Conservation (phyloP, 1,284 basidiomycete species). For the Xerocomus nothofagi region DNA sequence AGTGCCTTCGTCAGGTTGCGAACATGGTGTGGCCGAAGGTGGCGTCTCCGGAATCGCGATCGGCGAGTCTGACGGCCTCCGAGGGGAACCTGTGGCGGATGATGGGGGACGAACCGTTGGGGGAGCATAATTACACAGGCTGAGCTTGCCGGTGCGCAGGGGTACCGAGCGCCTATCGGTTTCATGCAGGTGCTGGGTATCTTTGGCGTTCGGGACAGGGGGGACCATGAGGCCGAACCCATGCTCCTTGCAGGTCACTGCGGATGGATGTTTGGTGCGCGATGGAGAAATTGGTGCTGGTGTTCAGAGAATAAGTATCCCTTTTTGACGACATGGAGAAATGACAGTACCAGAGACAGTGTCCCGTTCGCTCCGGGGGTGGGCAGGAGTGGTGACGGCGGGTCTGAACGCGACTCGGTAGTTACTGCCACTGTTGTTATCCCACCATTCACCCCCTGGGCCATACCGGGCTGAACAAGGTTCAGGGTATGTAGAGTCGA, state of each 20-base stretch:
- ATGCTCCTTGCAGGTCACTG: slow-evolving; percentile 17
- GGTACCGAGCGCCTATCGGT: not conserved
- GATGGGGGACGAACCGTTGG: slow-evolving; percentile 16
- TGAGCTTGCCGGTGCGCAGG: slow-evolving; percentile 22
- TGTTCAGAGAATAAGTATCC: slow-evolving; percentile 5
- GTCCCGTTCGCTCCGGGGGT: slow-evolving; percentile 12
- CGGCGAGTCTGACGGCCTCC: not conserved
- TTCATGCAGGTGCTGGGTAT: not conserved
- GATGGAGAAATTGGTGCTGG: slow-evolving; percentile 12
- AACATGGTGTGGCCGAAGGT: not conserved
- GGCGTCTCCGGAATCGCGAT: not conserved
- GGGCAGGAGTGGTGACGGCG: not conserved
- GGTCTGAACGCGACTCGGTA: slow-evolving; percentile 68
- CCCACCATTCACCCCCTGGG: slow-evolving; percentile 72
- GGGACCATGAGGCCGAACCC: slow-evolving; percentile 6
- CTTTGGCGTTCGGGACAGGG: not conserved
- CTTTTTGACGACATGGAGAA: not conserved
- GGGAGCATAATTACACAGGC: slow-evolving; percentile 27
- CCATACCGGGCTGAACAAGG: slow-evolving; percentile 46
- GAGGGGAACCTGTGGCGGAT: not conserved
- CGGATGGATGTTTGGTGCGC: not conserved
- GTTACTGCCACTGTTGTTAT: slow-evolving; percentile 83
- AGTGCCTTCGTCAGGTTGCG: slow-evolving; percentile 17
- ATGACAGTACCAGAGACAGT: slow-evolving; percentile 22
- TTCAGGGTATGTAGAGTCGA: slow-evolving; percentile 34